A percentile compares a stretch with the other conserved stretches of the same genome.
phyloP scores from a whole-genome alignment of 2,329 filamentous ascomycete species.

The Bipolaris zeicola region DNA sequence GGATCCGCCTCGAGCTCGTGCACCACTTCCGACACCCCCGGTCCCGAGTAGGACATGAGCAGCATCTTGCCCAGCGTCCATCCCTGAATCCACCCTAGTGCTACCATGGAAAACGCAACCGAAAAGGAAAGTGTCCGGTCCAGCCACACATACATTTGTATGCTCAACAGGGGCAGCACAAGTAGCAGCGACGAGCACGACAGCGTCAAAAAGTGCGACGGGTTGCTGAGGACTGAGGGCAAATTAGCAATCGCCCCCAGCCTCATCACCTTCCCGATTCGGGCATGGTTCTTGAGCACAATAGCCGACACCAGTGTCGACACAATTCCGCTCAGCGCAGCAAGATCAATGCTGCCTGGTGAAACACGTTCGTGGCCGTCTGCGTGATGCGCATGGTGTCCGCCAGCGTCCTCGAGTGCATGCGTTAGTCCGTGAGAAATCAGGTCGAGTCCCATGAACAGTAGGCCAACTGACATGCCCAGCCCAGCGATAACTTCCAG shows the following conservation, averaged over 20 bases:
- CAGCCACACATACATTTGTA: constrained; percentile 80
- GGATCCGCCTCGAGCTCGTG: constrained; percentile 83
- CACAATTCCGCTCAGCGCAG: constrained; percentile 78
- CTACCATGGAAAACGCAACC: constrained; percentile 87
- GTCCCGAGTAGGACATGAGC: constrained; percentile 81
- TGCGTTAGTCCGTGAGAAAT: constrained; percentile 94
- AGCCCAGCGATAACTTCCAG: constrained; percentile 95
- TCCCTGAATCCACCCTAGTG: constrained; percentile 81
- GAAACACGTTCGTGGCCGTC: constrained; percentile 70
- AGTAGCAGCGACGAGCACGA: constrained; percentile 83
- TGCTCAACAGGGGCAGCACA: constrained; percentile 78
- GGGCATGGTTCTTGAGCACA: constrained; percentile 84
- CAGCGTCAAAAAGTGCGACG: constrained; percentile 91
- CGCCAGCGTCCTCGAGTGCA: constrained; percentile 75
- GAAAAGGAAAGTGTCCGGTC: constrained; percentile 81
- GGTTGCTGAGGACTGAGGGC: constrained; percentile 88
- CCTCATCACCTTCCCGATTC: constrained; percentile 90
- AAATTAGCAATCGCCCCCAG: constrained; percentile 81
- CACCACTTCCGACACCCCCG: constrained; percentile 73
- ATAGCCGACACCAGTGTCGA: constrained; percentile 87
- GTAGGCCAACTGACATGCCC: constrained; percentile 90
- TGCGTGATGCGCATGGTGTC: constrained; percentile 74
- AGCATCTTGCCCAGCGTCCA: constrained; percentile 90
- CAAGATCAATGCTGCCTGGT: constrained; percentile 78
- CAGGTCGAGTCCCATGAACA: constrained; percentile 97